Evolutionary conservation across 805 yeast species (phyloP).

Genomic region (Saturnispora besseyi): DNA sequence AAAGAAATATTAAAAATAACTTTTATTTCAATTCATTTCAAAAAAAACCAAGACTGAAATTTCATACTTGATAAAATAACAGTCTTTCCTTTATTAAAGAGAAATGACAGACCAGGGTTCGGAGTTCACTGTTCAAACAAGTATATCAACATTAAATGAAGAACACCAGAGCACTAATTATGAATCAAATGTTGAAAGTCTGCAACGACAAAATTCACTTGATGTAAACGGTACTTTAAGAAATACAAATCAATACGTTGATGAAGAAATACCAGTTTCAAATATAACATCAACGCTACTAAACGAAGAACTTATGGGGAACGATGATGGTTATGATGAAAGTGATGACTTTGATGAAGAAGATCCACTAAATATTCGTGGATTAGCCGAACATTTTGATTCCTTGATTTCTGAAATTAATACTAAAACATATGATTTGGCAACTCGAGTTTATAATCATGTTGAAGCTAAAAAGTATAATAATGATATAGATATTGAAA

Average conservation of each 20-base stretch:
- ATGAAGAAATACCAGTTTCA: not conserved
- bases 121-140: not conserved
- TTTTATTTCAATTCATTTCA: too few species aligned
- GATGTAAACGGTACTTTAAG: not conserved
- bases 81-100: not conserved
- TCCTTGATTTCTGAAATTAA: slow-evolving; percentile 54
- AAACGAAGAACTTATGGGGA: not conserved
- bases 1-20: too few species aligned
- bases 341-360: slow-evolving; percentile 22
- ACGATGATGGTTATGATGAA: slow-evolving; percentile 2
- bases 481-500: slow-evolving; percentile 18
- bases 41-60: not conserved
- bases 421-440: slow-evolving; percentile 40
- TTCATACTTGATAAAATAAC: not conserved
- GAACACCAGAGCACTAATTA: not conserved
- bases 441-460: slow-evolving; percentile 23
- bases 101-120: not conserved
- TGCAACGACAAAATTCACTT: not conserved
- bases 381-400: slow-evolving; percentile 54
- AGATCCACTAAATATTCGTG: slow-evolving; percentile 57
- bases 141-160: not conserved
- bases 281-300: not conserved
- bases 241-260: not conserved
- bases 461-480: slow-evolving; percentile 19
- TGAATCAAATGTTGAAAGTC: not conserved